Percentiles rank a stretch among this genome's conserved stretches.
phyloP scores from a whole-genome alignment of 139 green algal genomes.

The Tetraselmis chui region DNA sequence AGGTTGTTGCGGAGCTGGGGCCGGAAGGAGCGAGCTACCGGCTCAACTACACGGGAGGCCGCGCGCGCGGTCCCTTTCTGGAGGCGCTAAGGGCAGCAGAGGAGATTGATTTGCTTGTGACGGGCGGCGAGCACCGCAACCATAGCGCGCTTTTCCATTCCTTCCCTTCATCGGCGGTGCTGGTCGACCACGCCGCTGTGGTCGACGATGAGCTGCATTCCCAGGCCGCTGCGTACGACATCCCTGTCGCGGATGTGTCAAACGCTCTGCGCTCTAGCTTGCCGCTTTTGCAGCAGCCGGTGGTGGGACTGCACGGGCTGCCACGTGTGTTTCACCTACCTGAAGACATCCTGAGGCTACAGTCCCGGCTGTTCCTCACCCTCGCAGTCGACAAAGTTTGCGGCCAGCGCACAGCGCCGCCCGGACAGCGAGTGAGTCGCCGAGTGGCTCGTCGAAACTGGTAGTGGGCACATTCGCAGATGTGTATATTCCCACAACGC shows the following conservation, averaged over 20 bases:
- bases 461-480: too few relatives aligned
- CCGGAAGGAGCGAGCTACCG: neutral
- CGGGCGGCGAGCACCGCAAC: neutral
- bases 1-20: neutral
- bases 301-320: neutral
- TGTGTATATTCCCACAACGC: too few relatives aligned
- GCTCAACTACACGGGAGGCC: neutral
- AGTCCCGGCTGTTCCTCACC: neutral
- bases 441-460: too few relatives aligned
- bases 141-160: neutral
- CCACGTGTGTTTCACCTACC: neutral
- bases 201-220: neutral
- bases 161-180: neutral
- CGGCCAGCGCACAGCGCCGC: too few relatives aligned
- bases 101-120: neutral
- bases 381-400: neutral
- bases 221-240: neutral
- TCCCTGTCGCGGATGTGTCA: neutral
- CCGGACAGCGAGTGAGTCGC: too few relatives aligned
- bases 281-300: neutral
- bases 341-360: neutral
- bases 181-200: neutral
- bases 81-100: neutral
- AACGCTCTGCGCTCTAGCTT: neutral
- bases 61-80: neutral